These are phyloP conservation scores for Pestalotiopsis fici DNA, from an alignment of 2,329 filamentous ascomycete species.

Conservation along the genomic window DNA sequence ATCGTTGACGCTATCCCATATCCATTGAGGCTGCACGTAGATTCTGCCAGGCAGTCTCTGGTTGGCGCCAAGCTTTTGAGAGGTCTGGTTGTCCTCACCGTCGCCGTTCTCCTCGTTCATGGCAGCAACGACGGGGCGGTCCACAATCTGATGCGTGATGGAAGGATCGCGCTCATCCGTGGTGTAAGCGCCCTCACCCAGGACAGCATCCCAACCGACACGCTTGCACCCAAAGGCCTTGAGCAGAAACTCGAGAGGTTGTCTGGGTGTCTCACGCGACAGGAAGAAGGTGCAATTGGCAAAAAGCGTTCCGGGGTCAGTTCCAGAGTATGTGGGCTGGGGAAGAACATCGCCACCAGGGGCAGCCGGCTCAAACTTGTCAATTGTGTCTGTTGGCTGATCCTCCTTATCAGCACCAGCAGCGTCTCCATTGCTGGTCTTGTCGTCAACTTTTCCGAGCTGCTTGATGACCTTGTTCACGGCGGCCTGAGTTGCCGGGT, in stretches of 20 bases:
- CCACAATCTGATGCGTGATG: conserved; percentile 96
- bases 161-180: conserved; percentile 82
- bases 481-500: conserved; percentile 64
- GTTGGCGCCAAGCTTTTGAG: conserved; percentile 59
- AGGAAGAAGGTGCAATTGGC: conserved; percentile 88
- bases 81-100: conserved; percentile 62
- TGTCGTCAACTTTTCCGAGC: conserved; percentile 48
- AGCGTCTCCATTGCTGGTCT: conserved; percentile 39
- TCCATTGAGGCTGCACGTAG: conserved; percentile 97
- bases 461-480: conserved; percentile 71
- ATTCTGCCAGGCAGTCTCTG: conserved; percentile 85
- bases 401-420: conserved; percentile 39
- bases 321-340: conserved; percentile 71
- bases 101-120: conserved; percentile 49
- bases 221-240: conserved; percentile 94
- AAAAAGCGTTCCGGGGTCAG: conserved; percentile 76
- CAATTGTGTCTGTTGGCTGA: conserved; percentile 65
- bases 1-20: conserved; percentile 96
- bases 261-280: conserved; percentile 88
- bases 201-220: conserved; percentile 89
- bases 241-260: conserved; percentile 88
- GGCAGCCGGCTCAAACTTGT: conserved; percentile 86
- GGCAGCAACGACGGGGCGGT: conserved; percentile 76
- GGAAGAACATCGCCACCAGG: conserved; percentile 83
- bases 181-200: conserved; percentile 91